Evolutionary conservation across 2,329 filamentous ascomycete species (phyloP), one percentile per base, ranked within the genome.

Genomic region (Ophiostoma montium): DNA sequence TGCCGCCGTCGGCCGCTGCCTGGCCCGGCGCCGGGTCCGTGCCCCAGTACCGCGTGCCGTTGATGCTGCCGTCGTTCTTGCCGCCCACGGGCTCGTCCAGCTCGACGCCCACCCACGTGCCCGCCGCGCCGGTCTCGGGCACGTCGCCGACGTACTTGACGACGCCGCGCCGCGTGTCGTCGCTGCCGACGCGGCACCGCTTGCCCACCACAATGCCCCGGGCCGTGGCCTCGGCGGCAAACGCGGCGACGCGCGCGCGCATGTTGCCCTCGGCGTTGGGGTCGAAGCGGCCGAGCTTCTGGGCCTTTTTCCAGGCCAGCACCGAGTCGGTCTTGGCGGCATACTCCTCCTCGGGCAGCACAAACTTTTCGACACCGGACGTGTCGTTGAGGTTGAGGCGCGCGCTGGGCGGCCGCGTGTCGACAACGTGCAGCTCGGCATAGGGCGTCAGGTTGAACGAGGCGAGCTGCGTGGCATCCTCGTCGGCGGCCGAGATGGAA

Each of bases 231-330:
- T 94, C 86, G 50, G 76, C 75, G 56, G 80, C 72, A 38, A 82
- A 74, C 35, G 81, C 80, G 15, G 76, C 73, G 50, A 84, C 69
- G 62, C 85, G 85, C 54, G 85, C 76, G 61, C 86, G 73, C 62
- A 88, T 82, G 19, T 84, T 76, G 52, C 72, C 78, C 16, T 84
- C 80, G 8, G 88, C 86, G 57, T 82, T 74, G 12, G 92, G 92
- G 62, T 96, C 87, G 66, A 98, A 98, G 33, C 92, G 86, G 46
- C 92, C 92, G n/a, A 96, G 77, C 63, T 94, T 89, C 65, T 95
- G 82, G n/a, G 80, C 71, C 68, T 86, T 90, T 68, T 98, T 98
- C 88, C 88, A 96, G 6, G 89, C 86, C 21, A 95, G 76, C 13
- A 98, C 92, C 3, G 84, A 90, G 66, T 95, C 86, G 39, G 80